These are phyloP conservation scores for Beauveria australis DNA, from an alignment of 2,329 filamentous ascomycete genomes.

Conservation along the genomic window DNA sequence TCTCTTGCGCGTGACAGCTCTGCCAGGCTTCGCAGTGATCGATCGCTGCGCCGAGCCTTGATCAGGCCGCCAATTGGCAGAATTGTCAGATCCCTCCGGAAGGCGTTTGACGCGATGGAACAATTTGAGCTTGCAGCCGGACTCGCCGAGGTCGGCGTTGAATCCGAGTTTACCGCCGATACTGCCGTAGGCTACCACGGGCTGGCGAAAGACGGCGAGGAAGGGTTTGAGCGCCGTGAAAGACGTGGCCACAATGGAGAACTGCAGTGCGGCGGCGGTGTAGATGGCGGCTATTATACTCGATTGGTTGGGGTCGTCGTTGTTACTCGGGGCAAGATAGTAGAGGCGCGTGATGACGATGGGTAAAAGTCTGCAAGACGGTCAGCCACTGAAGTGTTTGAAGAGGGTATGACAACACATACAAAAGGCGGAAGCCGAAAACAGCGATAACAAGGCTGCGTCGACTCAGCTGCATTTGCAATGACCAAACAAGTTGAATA, in stretches of 20 bases:
- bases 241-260: conserved; percentile 9
- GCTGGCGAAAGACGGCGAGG: conserved; percentile 6
- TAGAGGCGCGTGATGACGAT: conserved; percentile 1
- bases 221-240: conserved; percentile 11
- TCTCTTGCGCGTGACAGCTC: background rate
- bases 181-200: background rate
- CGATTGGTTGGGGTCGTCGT: background rate
- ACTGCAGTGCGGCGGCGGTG: conserved; percentile 8
- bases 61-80: conserved; percentile 8
- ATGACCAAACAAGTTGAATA: conserved; percentile 8
- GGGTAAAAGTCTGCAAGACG: background rate
- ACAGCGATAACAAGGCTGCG: conserved; percentile 8
- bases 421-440: conserved; percentile 8
- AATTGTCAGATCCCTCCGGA: background rate
- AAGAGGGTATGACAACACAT: background rate
- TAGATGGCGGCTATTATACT: conserved; percentile 9
- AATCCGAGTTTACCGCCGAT: background rate
- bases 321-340: background rate
- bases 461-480: conserved; percentile 5
- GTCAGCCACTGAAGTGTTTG: too few species aligned
- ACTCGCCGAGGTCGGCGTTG: background rate
- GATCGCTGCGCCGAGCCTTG: background rate
- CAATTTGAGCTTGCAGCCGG: conserved; percentile 6
- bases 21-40: background rate
- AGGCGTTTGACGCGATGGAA: conserved; percentile 4